Conservation (phyloP, 2,329 filamentous ascomycete genomes). For the Sordariomycetes sp. region DNA sequence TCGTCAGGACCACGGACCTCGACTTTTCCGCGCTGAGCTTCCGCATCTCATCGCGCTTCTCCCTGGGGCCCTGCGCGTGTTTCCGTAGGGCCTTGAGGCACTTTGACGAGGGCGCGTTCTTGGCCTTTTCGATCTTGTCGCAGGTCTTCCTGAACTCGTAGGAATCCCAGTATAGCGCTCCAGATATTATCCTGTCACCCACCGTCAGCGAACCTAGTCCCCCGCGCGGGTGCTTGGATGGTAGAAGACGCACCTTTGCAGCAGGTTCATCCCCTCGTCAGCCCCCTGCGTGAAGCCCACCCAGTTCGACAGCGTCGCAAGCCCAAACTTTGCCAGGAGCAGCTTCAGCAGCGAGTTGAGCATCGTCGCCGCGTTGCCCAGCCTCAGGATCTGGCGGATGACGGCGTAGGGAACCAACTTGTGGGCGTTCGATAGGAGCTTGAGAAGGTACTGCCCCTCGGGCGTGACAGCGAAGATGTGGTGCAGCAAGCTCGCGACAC, state of each 20-base stretch:
- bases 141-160: constrained; percentile 53
- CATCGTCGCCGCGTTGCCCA: constrained; percentile 74
- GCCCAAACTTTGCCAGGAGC: constrained; percentile 63
- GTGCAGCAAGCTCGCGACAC: constrained; percentile 61
- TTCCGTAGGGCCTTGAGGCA: constrained; percentile 47
- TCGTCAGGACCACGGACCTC: constrained; percentile 51
- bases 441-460: constrained; percentile 61
- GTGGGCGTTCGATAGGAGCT: constrained; percentile 57
- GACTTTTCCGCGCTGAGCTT: constrained; percentile 33
- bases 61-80: constrained; percentile 37
- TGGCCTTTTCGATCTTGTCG: constrained; percentile 50
- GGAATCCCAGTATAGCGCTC: constrained; percentile 61
- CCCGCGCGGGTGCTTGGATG: not conserved
- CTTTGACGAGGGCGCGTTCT: constrained; percentile 31
- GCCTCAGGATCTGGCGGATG: constrained; percentile 57
- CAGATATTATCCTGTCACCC: constrained; percentile 53
- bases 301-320: constrained; percentile 67
- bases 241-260: constrained; percentile 38
- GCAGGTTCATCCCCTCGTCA: constrained; percentile 68
- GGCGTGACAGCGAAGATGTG: constrained; percentile 60
- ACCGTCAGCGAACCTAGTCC: not conserved
- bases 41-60: constrained; percentile 45
- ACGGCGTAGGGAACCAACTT: constrained; percentile 58
- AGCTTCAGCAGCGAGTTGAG: constrained; percentile 61
- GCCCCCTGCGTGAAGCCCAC: constrained; percentile 57